These are phyloP conservation scores for Epichloe typhina DNA, from an alignment of 2,329 filamentous ascomycete species.

Conservation along the genomic window DNA sequence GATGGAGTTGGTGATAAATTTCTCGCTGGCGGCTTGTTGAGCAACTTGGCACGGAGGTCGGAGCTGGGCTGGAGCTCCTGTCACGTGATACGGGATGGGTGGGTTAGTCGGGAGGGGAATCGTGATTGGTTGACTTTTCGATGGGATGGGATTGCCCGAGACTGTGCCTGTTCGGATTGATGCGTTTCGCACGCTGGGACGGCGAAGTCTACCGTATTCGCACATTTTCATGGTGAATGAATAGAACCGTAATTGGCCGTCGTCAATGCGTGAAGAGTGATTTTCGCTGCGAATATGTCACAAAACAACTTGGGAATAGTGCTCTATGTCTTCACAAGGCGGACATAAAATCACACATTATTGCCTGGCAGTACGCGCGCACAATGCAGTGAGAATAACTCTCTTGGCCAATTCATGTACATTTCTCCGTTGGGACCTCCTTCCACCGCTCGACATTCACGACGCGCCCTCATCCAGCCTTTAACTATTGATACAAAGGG, in stretches of 20 bases:
- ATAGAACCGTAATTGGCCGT: too few relatives aligned
- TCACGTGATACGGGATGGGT: constrained; percentile 7
- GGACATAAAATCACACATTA: background rate
- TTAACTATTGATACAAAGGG: background rate
- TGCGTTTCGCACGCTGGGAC: too few relatives aligned
- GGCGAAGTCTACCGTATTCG: too few relatives aligned
- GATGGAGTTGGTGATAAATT: constrained; percentile 29
- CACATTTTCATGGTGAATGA: too few relatives aligned
- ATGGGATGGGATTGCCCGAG: background rate
- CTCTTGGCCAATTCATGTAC: background rate
- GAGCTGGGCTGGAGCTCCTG: constrained; percentile 11
- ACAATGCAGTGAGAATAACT: background rate
- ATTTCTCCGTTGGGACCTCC: background rate
- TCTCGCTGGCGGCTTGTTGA: constrained; percentile 22
- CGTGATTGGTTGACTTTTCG: constrained; percentile 3
- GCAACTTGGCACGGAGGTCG: constrained; percentile 14
- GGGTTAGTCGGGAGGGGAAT: background rate
- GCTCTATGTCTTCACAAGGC: background rate
- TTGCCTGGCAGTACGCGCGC: background rate
- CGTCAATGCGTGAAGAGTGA: too few relatives aligned
- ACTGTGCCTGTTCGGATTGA: too few relatives aligned
- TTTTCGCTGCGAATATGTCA: too few relatives aligned
- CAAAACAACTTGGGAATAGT: background rate
- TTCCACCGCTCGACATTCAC: background rate
- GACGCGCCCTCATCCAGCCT: background rate